Evolutionary conservation across 768 basidiomycete genomes (phyloP).

Genomic region (Royoungia palumana): DNA sequence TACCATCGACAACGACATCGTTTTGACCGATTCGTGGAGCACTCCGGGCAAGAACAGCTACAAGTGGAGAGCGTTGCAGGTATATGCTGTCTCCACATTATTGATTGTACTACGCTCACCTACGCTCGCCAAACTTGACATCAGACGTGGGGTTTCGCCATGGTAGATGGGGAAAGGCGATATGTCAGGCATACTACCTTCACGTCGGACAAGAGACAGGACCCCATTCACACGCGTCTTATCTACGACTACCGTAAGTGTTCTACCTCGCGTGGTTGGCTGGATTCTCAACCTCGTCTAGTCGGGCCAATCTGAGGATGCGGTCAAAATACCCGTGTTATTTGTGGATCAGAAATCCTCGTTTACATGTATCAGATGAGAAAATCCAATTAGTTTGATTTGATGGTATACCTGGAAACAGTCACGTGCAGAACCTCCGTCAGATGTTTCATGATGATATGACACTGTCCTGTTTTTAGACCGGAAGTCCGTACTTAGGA

Average conservation of each 20-base stretch:
- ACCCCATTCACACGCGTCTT: slow-evolving; percentile 49
- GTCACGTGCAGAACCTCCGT: too few relatives aligned
- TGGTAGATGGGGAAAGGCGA: slow-evolving; percentile 54
- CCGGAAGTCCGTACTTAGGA: too few relatives aligned
- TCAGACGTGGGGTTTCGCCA: slow-evolving; percentile 63
- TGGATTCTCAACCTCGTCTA: slow-evolving; percentile 16
- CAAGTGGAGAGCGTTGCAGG: slow-evolving; percentile 66
- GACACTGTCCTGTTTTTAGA: slow-evolving; percentile 4
- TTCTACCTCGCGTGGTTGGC: not conserved
- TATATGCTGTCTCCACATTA: slow-evolving; percentile 22
- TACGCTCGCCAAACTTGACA: not conserved
- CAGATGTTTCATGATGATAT: too few relatives aligned
- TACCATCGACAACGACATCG: slow-evolving; percentile 32
- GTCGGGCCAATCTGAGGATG: slow-evolving; percentile 15
- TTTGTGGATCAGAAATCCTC: not conserved
- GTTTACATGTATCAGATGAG: too few relatives aligned
- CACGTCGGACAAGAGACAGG: slow-evolving; percentile 55
- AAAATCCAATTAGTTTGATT: too few relatives aligned
- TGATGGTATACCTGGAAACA: too few relatives aligned
- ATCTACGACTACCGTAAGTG: slow-evolving; percentile 68
- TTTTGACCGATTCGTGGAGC: slow-evolving; percentile 46
- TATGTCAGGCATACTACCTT: slow-evolving; percentile 63
- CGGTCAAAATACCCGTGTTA: not conserved
- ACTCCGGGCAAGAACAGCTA: slow-evolving; percentile 57
- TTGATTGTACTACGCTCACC: not conserved